Percentiles rank a stretch among this genome's conserved stretches.
phyloP scores from a whole-genome alignment of 1,139 yeast species.

The Yamadazyma taylorii region DNA sequence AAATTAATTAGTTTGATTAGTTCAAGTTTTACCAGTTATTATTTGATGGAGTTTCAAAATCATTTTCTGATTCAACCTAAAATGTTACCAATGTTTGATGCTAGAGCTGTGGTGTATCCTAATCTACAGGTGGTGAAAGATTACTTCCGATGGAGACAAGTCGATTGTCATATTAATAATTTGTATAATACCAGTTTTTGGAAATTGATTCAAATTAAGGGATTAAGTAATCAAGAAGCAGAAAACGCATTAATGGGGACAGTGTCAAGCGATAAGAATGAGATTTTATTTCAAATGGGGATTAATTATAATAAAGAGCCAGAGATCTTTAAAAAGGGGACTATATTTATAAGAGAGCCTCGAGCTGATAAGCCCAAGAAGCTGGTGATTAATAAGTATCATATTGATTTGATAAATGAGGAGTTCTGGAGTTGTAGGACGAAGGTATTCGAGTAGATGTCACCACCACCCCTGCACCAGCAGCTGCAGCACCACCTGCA shows the following conservation, averaged over 20 bases:
- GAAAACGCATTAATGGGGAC: conserved; percentile 76
- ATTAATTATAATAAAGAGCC: conserved; percentile 90
- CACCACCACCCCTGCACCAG: neutral
- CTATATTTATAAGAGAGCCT: conserved; percentile 53
- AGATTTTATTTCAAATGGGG: conserved; percentile 77
- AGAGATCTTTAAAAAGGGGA: conserved; percentile 86
- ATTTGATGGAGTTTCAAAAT: conserved; percentile 64
- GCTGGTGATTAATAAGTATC: conserved; percentile 45
- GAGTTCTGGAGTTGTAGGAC: conserved; percentile 55
- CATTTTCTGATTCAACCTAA: conserved; percentile 45
- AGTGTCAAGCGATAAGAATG: conserved; percentile 80
- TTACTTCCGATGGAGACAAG: conserved; percentile 94
- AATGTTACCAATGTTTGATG: conserved; percentile 83
- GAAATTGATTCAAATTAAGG: conserved; percentile 66
- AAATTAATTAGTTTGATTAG: conserved; percentile 81
- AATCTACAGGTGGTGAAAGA: conserved; percentile 60
- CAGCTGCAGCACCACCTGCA: no score
- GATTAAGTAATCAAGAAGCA: conserved; percentile 76
- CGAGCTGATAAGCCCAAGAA: conserved; percentile 48
- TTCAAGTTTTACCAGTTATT: conserved; percentile 77
- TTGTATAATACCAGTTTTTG: conserved; percentile 92
- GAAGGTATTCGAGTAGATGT: conserved; percentile 22
- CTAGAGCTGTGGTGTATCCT: conserved; percentile 88
- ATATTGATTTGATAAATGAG: conserved; percentile 55
- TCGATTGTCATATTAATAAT: conserved; percentile 94